These are phyloP conservation scores for Phlebiopsis flavidoalba DNA, from an alignment of 768 basidiomycete species.

Conservation along the genomic window DNA sequence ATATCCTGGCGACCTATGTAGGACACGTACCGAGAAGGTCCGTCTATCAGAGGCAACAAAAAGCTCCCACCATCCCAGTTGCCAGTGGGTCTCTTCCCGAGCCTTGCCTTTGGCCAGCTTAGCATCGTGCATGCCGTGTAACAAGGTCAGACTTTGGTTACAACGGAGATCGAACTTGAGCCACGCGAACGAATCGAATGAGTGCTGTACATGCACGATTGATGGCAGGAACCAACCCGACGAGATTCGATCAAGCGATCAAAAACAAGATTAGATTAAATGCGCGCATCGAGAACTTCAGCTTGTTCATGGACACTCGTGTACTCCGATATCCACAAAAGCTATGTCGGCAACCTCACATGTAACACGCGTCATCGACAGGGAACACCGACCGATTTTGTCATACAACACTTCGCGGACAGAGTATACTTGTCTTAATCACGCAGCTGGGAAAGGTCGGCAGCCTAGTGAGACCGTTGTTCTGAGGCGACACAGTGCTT, in stretches of 20 bases:
- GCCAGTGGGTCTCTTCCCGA: conserved; percentile 50
- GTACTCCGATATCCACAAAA: no score
- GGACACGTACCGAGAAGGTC: conserved; percentile 42
- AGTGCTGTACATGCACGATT: no score
- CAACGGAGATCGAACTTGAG: no score
- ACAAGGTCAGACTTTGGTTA: no score
- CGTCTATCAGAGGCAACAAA: conserved; percentile 56
- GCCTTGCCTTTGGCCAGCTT: conserved; percentile 51
- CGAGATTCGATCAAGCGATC: background rate
- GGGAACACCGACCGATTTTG: conserved; percentile 62
- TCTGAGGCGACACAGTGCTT: conserved; percentile 2
- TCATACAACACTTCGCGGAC: conserved; percentile 78
- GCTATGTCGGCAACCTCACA: conserved; percentile 43
- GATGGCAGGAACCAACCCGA: background rate
- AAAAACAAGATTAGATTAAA: no score
- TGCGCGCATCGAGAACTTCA: no score
- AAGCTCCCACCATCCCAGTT: conserved; percentile 72
- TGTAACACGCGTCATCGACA: conserved; percentile 44
- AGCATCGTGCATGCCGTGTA: conserved; percentile 14
- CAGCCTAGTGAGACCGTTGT: conserved; percentile 51
- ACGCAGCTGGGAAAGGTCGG: conserved; percentile 93
- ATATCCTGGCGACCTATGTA: background rate
- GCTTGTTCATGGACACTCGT: no score
- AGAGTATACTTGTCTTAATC: conserved; percentile 77
- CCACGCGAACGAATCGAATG: no score